phyloP scores from a whole-genome alignment of 306 rosid genomes.

The Ammopiptanthus mongolicus region DNA sequence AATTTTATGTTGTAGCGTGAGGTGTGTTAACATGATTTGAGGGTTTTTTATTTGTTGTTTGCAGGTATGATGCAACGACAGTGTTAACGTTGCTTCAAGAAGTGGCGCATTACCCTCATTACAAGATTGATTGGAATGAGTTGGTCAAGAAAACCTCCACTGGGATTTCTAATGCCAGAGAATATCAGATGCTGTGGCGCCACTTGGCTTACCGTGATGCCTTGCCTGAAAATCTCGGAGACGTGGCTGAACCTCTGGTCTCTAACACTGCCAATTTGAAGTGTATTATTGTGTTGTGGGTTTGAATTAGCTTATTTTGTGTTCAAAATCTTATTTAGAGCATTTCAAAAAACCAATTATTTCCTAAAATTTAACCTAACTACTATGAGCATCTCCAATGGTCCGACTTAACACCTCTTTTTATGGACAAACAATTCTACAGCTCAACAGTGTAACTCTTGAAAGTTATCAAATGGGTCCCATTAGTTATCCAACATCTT shows the following conservation, averaged over 20 bases:
- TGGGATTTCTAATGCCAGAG: slow-evolving; percentile 78
- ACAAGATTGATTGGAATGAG: slow-evolving; percentile 73
- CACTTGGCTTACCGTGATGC: slow-evolving; percentile 69
- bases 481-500: too few species aligned
- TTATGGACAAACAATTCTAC: too few species aligned
- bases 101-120: slow-evolving; percentile 35
- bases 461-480: too few species aligned
- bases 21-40: neutral
- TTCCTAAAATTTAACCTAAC: neutral
- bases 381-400: too few species aligned
- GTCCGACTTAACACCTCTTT: too few species aligned
- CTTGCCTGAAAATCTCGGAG: slow-evolving; percentile 37
- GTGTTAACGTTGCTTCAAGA: slow-evolving; percentile 71
- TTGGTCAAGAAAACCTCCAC: slow-evolving; percentile 64
- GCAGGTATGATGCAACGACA: slow-evolving; percentile 53
- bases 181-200: slow-evolving; percentile 92
- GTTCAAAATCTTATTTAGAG: neutral
- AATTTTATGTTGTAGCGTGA: neutral
- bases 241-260: slow-evolving; percentile 59
- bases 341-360: neutral
- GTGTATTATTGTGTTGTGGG: neutral
- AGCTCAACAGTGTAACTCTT: too few species aligned
- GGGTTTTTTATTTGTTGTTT: neutral
- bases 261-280: neutral
- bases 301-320: neutral